Conservation (phyloP, 306 rosid species). For the Styphnolobium japonicum region DNA sequence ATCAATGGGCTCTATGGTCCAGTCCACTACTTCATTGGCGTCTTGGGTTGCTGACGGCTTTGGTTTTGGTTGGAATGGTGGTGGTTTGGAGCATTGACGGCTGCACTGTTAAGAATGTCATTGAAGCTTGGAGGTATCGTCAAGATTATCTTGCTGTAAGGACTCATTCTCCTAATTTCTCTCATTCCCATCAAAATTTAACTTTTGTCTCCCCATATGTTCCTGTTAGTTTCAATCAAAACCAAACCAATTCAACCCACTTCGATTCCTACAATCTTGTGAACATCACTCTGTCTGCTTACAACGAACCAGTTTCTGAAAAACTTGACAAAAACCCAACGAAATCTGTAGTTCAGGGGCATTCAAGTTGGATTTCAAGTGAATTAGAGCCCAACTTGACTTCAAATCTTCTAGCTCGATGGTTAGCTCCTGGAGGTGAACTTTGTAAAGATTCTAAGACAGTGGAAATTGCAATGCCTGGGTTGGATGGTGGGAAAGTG, state of each 20-base stretch:
- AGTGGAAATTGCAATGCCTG: conserved; percentile 55
- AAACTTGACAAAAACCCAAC: conserved; percentile 11
- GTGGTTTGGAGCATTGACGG: conserved; percentile 79
- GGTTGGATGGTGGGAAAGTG: conserved; percentile 53
- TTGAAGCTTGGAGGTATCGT: conserved; percentile 51
- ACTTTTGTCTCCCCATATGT: background rate
- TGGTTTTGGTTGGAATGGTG: conserved; percentile 55
- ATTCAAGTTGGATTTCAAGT: conserved; percentile 55
- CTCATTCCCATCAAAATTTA: conserved; percentile 31
- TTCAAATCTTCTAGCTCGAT: conserved; percentile 56
- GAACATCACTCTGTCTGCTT: background rate
- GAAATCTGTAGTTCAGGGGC: conserved; percentile 12
- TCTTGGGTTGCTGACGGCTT: conserved; percentile 49
- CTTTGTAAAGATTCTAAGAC: conserved; percentile 77
- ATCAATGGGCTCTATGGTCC: conserved; percentile 36
- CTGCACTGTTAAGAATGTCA: conserved; percentile 42
- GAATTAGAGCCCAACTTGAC: conserved; percentile 68
- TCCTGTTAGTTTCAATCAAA: conserved; percentile 28
- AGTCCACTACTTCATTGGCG: conserved; percentile 66
- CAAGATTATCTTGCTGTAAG: conserved; percentile 40
- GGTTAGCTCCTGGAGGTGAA: conserved; percentile 80
- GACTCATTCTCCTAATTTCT: conserved; percentile 35
- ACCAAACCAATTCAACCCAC: conserved; percentile 28
- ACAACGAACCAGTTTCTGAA: conserved; percentile 11
- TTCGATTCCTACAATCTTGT: conserved; percentile 24